Evolutionary conservation across 805 yeast species (phyloP).

Genomic region (Ogataea neopini): DNA sequence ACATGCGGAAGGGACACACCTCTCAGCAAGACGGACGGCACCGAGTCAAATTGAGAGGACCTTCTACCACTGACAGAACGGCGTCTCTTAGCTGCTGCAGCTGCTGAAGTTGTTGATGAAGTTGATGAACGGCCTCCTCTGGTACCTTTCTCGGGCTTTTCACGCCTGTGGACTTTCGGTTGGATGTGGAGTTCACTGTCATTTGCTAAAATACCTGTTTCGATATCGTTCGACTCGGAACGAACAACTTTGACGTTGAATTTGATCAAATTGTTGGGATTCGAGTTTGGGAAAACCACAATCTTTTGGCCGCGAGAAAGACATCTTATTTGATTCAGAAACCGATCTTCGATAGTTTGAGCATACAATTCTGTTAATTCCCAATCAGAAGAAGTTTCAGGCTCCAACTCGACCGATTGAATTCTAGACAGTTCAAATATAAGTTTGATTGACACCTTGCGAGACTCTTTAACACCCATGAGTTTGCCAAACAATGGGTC

Average conservation of each 20-base stretch:
- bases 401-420: constrained; percentile 71
- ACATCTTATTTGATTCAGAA: constrained; percentile 79
- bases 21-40: constrained; percentile 46
- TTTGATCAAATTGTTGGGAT: constrained; percentile 58
- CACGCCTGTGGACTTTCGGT: constrained; percentile 50
- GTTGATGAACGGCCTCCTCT: constrained; percentile 7
- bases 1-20: constrained; percentile 59
- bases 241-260: constrained; percentile 52
- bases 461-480: constrained; percentile 46
- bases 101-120: constrained; percentile 8
- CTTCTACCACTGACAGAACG: constrained; percentile 34
- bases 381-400: constrained; percentile 81
- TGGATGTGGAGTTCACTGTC: constrained; percentile 53
- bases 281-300: constrained; percentile 69
- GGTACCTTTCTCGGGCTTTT: neutral
- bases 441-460: constrained; percentile 44
- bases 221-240: constrained; percentile 22
- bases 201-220: constrained; percentile 44
- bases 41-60: constrained; percentile 33
- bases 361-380: constrained; percentile 86
- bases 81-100: constrained; percentile 25
- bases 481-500: constrained; percentile 67
- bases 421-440: constrained; percentile 54
- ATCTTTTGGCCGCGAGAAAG: constrained; percentile 59
- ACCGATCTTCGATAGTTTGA: constrained; percentile 65